These are phyloP conservation scores for Chenopodium suecicum DNA, from an alignment of 148 eudicot species.

Conservation along the genomic window DNA sequence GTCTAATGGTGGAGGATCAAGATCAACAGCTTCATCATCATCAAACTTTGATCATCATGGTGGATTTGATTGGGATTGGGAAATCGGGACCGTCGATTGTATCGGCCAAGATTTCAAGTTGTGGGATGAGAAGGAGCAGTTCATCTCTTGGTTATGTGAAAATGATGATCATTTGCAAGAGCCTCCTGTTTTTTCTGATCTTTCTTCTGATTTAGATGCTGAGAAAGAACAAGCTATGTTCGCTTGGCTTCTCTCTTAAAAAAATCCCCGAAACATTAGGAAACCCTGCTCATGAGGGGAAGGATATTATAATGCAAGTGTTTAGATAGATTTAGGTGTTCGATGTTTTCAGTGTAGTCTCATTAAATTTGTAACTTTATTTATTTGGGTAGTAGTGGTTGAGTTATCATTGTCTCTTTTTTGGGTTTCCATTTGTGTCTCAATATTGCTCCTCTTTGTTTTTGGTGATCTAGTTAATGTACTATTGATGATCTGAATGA, in stretches of 20 bases:
- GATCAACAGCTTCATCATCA: slow-evolving; percentile 27
- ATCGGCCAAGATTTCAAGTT: slow-evolving; percentile 15
- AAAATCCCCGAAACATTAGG: background rate
- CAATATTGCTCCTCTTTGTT: background rate
- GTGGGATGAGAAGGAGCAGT: slow-evolving; percentile 32
- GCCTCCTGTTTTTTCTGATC: slow-evolving; percentile 10
- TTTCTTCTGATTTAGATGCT: slow-evolving; percentile 20
- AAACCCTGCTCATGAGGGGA: too few relatives aligned
- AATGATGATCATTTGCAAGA: slow-evolving; percentile 21
- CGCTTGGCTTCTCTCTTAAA: slow-evolving; percentile 58
- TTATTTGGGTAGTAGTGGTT: background rate
- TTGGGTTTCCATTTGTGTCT: background rate
- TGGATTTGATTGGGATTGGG: slow-evolving; percentile 41
- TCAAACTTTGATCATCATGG: slow-evolving; percentile 22
- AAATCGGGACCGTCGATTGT: slow-evolving; percentile 25
- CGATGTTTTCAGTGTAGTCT: background rate
- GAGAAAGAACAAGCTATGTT: slow-evolving; percentile 56
- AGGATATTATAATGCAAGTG: background rate
- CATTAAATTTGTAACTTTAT: background rate
- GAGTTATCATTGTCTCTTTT: background rate
- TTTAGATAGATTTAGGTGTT: background rate
- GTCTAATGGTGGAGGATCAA: slow-evolving; percentile 22
- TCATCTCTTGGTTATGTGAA: slow-evolving; percentile 49
- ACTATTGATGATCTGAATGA: too few relatives aligned
- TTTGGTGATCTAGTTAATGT: background rate